A percentile compares a stretch with the other conserved stretches of the same genome.
Evolutionary conservation across 257 asterid species (phyloP).

Genomic region (Echium plantagineum): DNA sequence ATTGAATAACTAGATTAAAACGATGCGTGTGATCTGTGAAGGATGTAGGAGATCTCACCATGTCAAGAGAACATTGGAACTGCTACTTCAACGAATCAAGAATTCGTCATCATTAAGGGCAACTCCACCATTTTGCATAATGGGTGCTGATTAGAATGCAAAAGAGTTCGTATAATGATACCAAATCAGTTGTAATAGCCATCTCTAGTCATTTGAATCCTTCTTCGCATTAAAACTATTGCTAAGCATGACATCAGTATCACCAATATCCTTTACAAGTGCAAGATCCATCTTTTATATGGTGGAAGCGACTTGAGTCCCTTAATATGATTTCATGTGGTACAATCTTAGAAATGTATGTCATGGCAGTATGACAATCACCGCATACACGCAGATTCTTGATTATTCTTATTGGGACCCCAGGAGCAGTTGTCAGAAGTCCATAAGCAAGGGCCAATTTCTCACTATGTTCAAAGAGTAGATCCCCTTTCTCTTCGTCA

Average conservation of each 20-base stretch:
- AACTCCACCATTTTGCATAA: too few species aligned
- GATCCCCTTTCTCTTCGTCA: conserved; percentile 1
- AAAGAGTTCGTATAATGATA: too few species aligned
- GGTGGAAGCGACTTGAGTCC: conserved; percentile 4
- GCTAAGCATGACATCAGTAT: too few species aligned
- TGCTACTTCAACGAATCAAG: too few species aligned
- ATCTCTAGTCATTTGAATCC: too few species aligned
- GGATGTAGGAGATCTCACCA: too few species aligned
- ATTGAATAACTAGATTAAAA: too few species aligned
- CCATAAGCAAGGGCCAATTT: conserved; percentile 2
- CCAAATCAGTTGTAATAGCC: too few species aligned
- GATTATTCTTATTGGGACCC: background rate
- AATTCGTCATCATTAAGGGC: too few species aligned
- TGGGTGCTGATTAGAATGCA: too few species aligned
- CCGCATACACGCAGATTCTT: conserved; percentile 1
- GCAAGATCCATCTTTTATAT: background rate
- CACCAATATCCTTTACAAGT: background rate
- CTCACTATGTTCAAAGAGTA: background rate
- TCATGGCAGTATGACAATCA: conserved; percentile 1
- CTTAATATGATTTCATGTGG: conserved; percentile 1
- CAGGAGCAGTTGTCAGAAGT: conserved; percentile 1
- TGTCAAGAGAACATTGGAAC: too few species aligned
- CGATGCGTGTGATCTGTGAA: background rate
- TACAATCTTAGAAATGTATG: conserved; percentile 1
- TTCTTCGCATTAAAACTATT: too few species aligned